phyloP scores from a whole-genome alignment of 441 rosid species.

The Viola pubescens region DNA sequence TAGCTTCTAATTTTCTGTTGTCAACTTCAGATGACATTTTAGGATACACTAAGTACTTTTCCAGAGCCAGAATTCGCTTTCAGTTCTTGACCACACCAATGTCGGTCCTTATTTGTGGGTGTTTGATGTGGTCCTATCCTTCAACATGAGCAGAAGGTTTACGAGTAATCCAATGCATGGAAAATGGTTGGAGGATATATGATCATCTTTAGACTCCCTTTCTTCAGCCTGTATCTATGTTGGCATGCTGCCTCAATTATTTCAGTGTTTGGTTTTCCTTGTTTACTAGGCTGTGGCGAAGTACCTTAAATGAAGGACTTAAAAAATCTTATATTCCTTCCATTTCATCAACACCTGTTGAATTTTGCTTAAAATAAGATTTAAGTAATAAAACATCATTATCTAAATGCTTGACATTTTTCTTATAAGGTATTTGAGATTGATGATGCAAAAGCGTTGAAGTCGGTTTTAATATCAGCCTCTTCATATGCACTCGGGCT shows the following conservation, averaged over 20 bases:
- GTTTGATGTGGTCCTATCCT: background rate
- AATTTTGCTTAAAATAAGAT: constrained; percentile 1
- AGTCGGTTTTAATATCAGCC: constrained; percentile 62
- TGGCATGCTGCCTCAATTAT: background rate
- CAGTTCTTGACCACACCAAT: too few relatives aligned
- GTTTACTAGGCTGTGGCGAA: background rate
- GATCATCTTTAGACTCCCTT: background rate
- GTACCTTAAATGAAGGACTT: background rate
- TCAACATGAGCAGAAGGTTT: background rate
- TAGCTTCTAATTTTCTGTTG: background rate
- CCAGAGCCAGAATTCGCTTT: background rate
- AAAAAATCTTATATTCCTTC: too few relatives aligned
- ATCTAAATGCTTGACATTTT: constrained; percentile 10
- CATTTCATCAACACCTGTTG: background rate
- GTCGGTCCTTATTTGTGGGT: background rate
- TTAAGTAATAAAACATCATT: background rate
- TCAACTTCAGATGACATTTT: background rate
- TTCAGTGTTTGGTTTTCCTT: background rate
- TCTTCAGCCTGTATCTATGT: background rate
- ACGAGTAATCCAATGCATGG: background rate
- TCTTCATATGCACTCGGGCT: constrained; percentile 78
- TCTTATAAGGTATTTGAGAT: constrained; percentile 70
- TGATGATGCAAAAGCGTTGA: constrained; percentile 80
- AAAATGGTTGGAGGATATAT: background rate
- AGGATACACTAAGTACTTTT: background rate